phyloP scores from a whole-genome alignment of 106 monocot genomes.

The Dendrobium officinale region DNA sequence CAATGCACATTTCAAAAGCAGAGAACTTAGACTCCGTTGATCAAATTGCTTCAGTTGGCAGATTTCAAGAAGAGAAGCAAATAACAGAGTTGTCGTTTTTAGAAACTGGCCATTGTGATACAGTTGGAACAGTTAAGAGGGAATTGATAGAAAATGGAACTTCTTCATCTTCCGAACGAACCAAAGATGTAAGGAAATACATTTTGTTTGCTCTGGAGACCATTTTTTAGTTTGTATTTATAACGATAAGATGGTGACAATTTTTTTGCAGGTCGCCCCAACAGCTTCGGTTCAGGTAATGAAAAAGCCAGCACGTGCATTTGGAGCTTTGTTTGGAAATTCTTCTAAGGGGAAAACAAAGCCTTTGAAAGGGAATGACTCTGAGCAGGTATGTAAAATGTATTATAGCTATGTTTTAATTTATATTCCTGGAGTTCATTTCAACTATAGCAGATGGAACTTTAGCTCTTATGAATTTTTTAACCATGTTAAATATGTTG shows the following conservation, averaged over 20 bases:
- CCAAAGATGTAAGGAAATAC: conserved; percentile 14
- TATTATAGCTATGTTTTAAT: background rate
- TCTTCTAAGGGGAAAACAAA: conserved; percentile 35
- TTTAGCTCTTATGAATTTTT: background rate
- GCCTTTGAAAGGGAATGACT: conserved; percentile 8
- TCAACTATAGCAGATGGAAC: background rate
- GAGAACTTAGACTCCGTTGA: background rate
- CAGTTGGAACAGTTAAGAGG: conserved; percentile 9
- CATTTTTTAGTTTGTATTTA: background rate
- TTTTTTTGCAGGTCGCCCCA: conserved; percentile 26
- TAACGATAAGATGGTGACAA: background rate
- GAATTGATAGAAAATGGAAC: conserved; percentile 14
- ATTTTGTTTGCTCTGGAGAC: background rate
- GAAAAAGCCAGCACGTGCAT: conserved; percentile 51
- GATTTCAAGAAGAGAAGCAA: conserved; percentile 7
- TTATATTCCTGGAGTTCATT: background rate
- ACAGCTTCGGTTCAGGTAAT: conserved; percentile 40
- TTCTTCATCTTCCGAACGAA: background rate
- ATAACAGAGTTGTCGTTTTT: conserved; percentile 2
- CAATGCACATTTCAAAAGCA: conserved; percentile 9
- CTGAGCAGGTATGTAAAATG: conserved; percentile 28
- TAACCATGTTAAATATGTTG: background rate
- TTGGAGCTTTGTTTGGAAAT: conserved; percentile 67
- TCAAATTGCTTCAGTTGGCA: background rate
- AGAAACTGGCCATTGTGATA: conserved; percentile 1